Evolutionary conservation across 2,329 filamentous ascomycete species (phyloP), one percentile per base, ranked within the genome.

Genomic region (Exophiala xenobiotica): DNA sequence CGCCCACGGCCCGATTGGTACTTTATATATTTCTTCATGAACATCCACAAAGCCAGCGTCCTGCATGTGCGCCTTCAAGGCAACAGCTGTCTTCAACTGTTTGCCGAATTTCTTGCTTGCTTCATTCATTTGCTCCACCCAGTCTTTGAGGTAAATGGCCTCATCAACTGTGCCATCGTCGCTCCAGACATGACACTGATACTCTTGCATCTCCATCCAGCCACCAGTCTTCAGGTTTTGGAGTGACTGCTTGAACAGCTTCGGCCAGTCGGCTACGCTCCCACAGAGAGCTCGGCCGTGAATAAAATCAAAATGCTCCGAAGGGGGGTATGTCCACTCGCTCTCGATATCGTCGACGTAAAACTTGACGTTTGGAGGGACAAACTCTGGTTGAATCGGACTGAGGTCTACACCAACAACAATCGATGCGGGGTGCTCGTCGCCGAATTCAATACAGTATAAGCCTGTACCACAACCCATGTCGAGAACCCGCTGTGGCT

Each of bases 291-390:
- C 47, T 24, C 65, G 61, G 5, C 57, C 53, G 46, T 67, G 64
- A 52, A 85, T 75, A 52, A 80, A 82, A 62, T 84, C 80, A 46
- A 82, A 84, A 46, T 78, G 72, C 51, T 80, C 23, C 5, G 23
- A 74, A 62, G 3, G 77, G 18, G 26, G 59, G 53, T 80, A 74
- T n/a, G 81, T 63, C 80, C 80, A 83, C 1, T 72, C 70, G 51
- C 73, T 74, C 64, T 83, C 79, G 18, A 78, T 71, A 55, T 83
- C 80, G 49, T 83, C 80, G 6, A 83, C 71, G 60, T 79, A 67
- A 56, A 80, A 81, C 19, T 70, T 70, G 20, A 80, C 71, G 53
- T 82, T 82, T 4, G 78, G 75, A 4, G 79, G 79, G 9, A 81
- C 64, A 52, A 65, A 63, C 3, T 49, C 59, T 1, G 68, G 68